Evolutionary conservation across 768 basidiomycete genomes (phyloP).

Genomic region (Lactarius hatsudake): DNA sequence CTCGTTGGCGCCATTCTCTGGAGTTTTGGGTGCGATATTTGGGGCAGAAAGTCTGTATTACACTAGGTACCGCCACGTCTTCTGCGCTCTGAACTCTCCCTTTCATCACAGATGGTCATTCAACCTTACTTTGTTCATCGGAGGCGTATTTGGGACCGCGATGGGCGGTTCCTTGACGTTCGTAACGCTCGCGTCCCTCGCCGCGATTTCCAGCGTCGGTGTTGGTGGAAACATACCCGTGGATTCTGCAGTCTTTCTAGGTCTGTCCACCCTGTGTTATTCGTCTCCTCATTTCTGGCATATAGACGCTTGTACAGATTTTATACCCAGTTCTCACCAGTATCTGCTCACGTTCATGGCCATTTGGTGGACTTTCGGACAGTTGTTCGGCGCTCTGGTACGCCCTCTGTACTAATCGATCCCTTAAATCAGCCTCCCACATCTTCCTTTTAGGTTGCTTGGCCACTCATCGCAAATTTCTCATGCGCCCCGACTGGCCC

Average conservation of each 20-base stretch:
- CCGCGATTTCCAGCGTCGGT: constrained; percentile 46
- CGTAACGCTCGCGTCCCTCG: constrained; percentile 45
- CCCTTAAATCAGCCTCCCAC: neutral
- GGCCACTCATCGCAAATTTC: constrained; percentile 56
- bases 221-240: constrained; percentile 61
- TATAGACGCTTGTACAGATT: constrained; percentile 36
- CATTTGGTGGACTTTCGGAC: constrained; percentile 59
- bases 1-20: constrained; percentile 50
- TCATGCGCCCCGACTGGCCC: constrained; percentile 42
- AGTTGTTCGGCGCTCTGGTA: constrained; percentile 49
- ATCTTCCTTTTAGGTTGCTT: constrained; percentile 43
- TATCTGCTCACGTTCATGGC: constrained; percentile 56
- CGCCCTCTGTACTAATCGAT: constrained; percentile 16
- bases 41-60: constrained; percentile 44
- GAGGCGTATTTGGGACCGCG: constrained; percentile 51
- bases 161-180: constrained; percentile 49
- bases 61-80: neutral
- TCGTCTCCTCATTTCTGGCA: neutral
- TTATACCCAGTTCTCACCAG: constrained; percentile 52
- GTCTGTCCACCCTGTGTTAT: constrained; percentile 28
- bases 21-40: constrained; percentile 50
- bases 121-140: constrained; percentile 54
- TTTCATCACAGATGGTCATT: constrained; percentile 43
- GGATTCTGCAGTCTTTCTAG: constrained; percentile 50
- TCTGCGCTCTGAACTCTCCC: no score